Conservation (phyloP, 371 early-diverging fungal species). For the Batkoa obscura region DNA sequence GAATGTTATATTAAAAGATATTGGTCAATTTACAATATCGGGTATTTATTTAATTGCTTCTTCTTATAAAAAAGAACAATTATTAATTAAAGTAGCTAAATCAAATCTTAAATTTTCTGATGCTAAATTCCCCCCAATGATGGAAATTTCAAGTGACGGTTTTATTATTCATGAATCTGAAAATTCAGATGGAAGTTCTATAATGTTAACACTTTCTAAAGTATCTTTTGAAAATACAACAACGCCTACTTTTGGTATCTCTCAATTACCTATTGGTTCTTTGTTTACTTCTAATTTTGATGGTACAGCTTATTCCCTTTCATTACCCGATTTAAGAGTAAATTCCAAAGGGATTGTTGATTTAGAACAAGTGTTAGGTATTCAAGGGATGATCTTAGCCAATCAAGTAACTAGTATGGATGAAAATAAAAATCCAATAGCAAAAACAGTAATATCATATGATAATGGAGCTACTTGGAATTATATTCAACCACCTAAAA, state of each 20-base stretch:
- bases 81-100: slow-evolving; percentile 37
- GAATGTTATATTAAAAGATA: neutral
- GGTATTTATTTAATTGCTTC: neutral
- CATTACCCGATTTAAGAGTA: slow-evolving; percentile 60
- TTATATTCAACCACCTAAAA: neutral
- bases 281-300: slow-evolving; percentile 68
- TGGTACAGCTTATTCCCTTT: slow-evolving; percentile 51
- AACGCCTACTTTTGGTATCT: neutral
- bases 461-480: slow-evolving; percentile 6
- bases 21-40: neutral
- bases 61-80: slow-evolving; percentile 52
- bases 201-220: neutral
- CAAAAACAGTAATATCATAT: slow-evolving; percentile 13
- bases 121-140: slow-evolving; percentile 46
- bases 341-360: slow-evolving; percentile 57
- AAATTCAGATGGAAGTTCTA: slow-evolving; percentile 27
- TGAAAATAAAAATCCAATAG: slow-evolving; percentile 47
- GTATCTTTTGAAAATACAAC: neutral
- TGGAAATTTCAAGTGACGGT: slow-evolving; percentile 15
- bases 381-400: slow-evolving; percentile 69
- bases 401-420: slow-evolving; percentile 64
- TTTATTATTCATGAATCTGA: slow-evolving; percentile 63
- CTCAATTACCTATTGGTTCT: slow-evolving; percentile 23
- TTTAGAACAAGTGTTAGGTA: slow-evolving; percentile 69
- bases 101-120: slow-evolving; percentile 48